These are phyloP conservation scores for Monosporascus sp. DNA, from an alignment of 2,329 filamentous ascomycete genomes.

Conservation along the genomic window DNA sequence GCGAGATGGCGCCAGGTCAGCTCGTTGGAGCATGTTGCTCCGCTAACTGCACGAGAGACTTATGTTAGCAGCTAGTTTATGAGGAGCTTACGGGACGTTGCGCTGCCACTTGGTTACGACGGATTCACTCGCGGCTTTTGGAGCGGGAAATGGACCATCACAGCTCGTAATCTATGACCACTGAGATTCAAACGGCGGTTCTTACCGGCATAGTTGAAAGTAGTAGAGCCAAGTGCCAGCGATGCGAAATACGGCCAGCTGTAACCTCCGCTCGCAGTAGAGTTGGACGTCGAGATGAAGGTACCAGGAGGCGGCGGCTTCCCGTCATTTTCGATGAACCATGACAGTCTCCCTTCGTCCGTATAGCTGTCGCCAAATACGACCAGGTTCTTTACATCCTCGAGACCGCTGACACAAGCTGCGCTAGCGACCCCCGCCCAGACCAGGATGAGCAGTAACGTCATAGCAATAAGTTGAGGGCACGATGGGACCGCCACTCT, in stretches of 20 bases:
- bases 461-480: not conserved
- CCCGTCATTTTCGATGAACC: conserved; percentile 55
- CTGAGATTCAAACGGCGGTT: not conserved
- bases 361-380: conserved; percentile 74
- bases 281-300: conserved; percentile 38
- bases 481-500: not conserved
- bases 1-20: conserved; percentile 53
- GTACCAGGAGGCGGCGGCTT: conserved; percentile 57
- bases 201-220: conserved; percentile 59
- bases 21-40: conserved; percentile 67
- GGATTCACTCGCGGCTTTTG: not conserved
- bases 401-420: not conserved
- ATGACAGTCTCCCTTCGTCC: conserved; percentile 62
- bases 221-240: conserved; percentile 49
- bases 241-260: conserved; percentile 65
- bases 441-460: conserved; percentile 1
- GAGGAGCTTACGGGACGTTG: not conserved
- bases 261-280: conserved; percentile 59
- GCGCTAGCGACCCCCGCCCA: conserved; percentile 1
- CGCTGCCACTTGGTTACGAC: not conserved
- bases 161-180: not conserved
- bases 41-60: conserved; percentile 42
- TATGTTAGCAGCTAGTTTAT: not conserved
- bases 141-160: not conserved
- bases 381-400: conserved; percentile 54